Conservation (phyloP, 139 green algal genomes). For the Volvox africanus region DNA sequence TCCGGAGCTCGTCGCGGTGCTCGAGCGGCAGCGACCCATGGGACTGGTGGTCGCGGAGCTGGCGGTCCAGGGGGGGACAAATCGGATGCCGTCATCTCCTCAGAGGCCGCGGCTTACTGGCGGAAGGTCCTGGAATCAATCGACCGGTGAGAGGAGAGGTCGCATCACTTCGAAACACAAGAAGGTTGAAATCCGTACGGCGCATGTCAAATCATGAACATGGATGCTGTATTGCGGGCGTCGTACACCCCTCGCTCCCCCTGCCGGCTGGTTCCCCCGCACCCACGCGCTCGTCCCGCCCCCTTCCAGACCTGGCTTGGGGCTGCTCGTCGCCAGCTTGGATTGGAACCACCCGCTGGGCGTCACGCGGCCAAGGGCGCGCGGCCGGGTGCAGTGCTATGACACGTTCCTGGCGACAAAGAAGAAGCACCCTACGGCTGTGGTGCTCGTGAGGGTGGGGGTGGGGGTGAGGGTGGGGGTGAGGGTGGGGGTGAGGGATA, state of each 20-base stretch:
- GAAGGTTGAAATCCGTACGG: not conserved
- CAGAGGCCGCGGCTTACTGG: conserved; percentile 16
- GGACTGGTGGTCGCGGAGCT: too few relatives aligned
- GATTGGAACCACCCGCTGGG: conserved; percentile 38
- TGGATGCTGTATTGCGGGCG: not conserved
- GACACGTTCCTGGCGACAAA: conserved; percentile 37
- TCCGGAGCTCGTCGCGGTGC: too few relatives aligned
- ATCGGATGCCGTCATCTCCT: not conserved
- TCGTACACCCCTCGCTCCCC: not conserved
- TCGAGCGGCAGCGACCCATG: too few relatives aligned
- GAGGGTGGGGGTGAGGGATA: too few relatives aligned
- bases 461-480: not conserved
- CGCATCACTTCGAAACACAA: not conserved
- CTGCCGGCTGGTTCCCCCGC: not conserved
- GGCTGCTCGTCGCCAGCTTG: conserved; percentile 7
- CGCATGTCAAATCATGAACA: not conserved
- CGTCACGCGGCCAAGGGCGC: not conserved
- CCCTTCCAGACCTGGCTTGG: conserved; percentile 13
- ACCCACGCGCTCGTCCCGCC: not conserved
- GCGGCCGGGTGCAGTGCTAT: conserved; percentile 24
- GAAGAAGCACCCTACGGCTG: conserved; percentile 4
- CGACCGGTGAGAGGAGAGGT: not conserved
- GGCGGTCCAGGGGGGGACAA: not conserved
- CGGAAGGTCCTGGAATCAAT: not conserved
- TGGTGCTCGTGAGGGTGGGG: conserved; percentile 43